Evolutionary conservation across 2,329 filamentous ascomycete species (phyloP).

Genomic region (Calonectria multiphialidica): DNA sequence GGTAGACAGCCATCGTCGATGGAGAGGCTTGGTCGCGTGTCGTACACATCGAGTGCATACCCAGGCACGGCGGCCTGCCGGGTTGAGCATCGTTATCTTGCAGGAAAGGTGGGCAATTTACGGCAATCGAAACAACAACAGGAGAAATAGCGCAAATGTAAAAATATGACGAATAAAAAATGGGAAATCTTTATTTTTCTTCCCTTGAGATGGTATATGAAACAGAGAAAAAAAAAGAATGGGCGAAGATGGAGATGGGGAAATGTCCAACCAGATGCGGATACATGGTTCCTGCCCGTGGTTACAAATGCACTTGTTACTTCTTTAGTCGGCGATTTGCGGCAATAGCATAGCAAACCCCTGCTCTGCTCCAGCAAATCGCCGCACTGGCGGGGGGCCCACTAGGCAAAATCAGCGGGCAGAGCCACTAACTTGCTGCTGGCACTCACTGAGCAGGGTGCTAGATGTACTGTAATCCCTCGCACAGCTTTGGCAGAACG

Average conservation of each 20-base stretch:
- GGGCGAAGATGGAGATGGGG: conserved; percentile 18
- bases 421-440: conserved; percentile 2
- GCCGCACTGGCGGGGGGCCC: background rate
- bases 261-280: conserved; percentile 14
- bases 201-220: background rate
- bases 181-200: background rate
- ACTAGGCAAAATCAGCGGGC: conserved; percentile 2
- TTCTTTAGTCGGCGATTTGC: conserved; percentile 24
- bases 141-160: background rate
- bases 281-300: conserved; percentile 5
- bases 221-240: conserved; percentile 21
- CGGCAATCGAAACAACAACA: background rate
- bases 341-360: conserved; percentile 16
- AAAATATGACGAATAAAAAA: background rate
- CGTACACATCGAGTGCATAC: conserved; percentile 71
- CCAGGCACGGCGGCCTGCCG: conserved; percentile 62
- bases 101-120: background rate
- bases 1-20: conserved; percentile 56
- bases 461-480: background rate
- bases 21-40: conserved; percentile 50
- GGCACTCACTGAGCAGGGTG: background rate
- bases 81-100: conserved; percentile 44
- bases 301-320: conserved; percentile 5
- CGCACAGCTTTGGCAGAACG: conserved; percentile 33
- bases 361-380: conserved; percentile 19